Base-by-base conservation (phyloP, 164 flowering plant species). In the Umbellularia californica region DNA sequence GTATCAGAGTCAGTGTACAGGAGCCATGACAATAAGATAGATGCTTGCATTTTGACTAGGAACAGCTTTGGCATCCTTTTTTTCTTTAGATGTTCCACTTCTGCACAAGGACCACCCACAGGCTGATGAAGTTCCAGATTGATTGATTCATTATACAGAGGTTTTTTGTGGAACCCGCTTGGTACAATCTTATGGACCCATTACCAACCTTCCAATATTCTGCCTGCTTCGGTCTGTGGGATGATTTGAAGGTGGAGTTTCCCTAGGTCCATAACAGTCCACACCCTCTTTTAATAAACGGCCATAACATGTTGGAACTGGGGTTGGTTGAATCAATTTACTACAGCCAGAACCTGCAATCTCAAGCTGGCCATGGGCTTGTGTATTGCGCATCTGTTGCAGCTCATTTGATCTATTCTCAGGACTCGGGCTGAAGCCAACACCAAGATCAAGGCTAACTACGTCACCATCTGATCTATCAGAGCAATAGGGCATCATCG, bases 361-460 rank as follows among this genome's bases (percentile, higher is more conserved):
- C 14, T 28, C 70, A 14, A 30, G 20, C 41, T 72, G 75, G 58
- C 41, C 25, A 27, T 60, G 70, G 52, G 25, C 22, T 50, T 66
- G 76, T n/a, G 69, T 17, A 15, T 74, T 58, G 13, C 50, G 77
- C 19, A 30, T 58, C 23, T 14, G 71, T 15, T 72, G 71, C 77
- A 75, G 88, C 70, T 83, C 88, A 70, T 74, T 79, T 15, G 77
- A 72, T 79, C 85, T 81, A 65, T 82, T 85, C 52, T 88, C 92
- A 74, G 85, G 70, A 65, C 82, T 82, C 58, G 83, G 81, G 76
- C 76, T 80, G 23, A 89, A 86, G 24, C 95, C 98, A 76, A 93
- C 94, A 4, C 95, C 97, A 65, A 95, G 92, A 83, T 93, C 89
- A 66, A 95, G 97, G 83, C 97, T 88, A 52, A 95, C 80, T 22